These are phyloP conservation scores for Pseudogymnoascus sp. DNA, from an alignment of 2,329 filamentous ascomycete species.

Conservation along the genomic window DNA sequence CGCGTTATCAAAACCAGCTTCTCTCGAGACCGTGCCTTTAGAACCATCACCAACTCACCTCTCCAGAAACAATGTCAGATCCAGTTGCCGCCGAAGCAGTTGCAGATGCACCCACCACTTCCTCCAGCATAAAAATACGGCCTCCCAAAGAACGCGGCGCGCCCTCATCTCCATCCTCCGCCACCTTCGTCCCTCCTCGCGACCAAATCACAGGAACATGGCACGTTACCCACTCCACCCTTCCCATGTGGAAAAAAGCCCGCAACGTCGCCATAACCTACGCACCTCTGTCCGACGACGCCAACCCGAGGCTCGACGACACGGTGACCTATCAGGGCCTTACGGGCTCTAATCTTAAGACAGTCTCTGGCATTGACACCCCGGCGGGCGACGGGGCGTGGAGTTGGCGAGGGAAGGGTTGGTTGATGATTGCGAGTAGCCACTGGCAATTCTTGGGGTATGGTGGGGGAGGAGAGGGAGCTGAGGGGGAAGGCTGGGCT, in stretches of 20 bases:
- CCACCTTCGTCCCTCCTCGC: slow-evolving; percentile 32
- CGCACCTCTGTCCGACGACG: slow-evolving; percentile 39
- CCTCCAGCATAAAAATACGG: not conserved
- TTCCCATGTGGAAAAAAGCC: slow-evolving; percentile 72
- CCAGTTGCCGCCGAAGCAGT: not conserved
- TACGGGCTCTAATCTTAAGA: slow-evolving; percentile 44
- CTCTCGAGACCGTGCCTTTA: not conserved
- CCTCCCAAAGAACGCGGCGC: not conserved
- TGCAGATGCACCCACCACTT: not conserved
- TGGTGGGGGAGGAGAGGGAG: slow-evolving; percentile 40
- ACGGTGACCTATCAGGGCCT: slow-evolving; percentile 62
- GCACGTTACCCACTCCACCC: slow-evolving; percentile 68
- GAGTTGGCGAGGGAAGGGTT: slow-evolving; percentile 74
- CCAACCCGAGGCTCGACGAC: slow-evolving; percentile 51
- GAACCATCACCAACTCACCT: not conserved
- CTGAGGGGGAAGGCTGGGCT: slow-evolving; percentile 51
- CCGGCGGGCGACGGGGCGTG: slow-evolving; percentile 42
- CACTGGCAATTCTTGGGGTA: slow-evolving; percentile 80
- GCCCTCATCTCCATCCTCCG: slow-evolving; percentile 25
- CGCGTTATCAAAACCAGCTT: not conserved
- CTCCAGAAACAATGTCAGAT: not conserved
- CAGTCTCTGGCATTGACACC: slow-evolving; percentile 59
- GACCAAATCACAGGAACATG: slow-evolving; percentile 60
- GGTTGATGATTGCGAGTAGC: slow-evolving; percentile 62
- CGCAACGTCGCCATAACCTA: slow-evolving; percentile 79